Base-by-base conservation (phyloP, 345 rosid genomes). In the rapeseed (Brassica napus) region DNA sequence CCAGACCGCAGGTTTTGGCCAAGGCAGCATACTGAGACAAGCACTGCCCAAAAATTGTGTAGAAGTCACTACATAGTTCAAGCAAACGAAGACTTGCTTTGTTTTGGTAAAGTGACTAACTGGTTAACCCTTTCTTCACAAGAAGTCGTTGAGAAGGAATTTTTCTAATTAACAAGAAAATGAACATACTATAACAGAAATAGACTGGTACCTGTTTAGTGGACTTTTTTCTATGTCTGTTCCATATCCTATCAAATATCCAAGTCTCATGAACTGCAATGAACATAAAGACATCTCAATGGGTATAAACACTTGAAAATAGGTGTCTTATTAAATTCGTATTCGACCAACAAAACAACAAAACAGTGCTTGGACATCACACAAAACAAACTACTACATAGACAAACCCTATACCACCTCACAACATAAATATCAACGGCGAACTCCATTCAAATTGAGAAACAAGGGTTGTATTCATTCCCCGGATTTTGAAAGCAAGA, bases 1-100 rank as follows among this genome's bases (percentile, higher is more conserved):
- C 98, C 99, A 95, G 82, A 93, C 85, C 16, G 90, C 83, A 68
- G 99, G 98, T 81, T 88, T 95, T 66, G 99, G 98, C 99, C 99
- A 95, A 74, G 98, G 94, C 54, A 95, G 91, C 98, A 95, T 91
- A 85, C 99, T 93, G 65, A 95, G 96, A 26, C 87, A 91, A 77
- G 98, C 99, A 88, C 99, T 93, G 93, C 82, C 65, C 83, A 82
- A 72, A 83, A 79, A 58, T 78, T 34, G 78, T 54, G 63, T 64
- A 54, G 18, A 75, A 18, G 67, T 78, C 30, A 64, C 63, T 70
- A 77, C 49, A 65, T 34, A 34, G 28, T 23, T 16, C 42, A 35
- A 35, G 69, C 15, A 12, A 35, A 35, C 52, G 10, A 65, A 30
- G 44, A 55, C 39, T 69, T 69, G 60, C 54, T 69, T 70, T 75